phyloP scores from a whole-genome alignment of 768 basidiomycete species.

The Coprinopsis marcescibilis region DNA sequence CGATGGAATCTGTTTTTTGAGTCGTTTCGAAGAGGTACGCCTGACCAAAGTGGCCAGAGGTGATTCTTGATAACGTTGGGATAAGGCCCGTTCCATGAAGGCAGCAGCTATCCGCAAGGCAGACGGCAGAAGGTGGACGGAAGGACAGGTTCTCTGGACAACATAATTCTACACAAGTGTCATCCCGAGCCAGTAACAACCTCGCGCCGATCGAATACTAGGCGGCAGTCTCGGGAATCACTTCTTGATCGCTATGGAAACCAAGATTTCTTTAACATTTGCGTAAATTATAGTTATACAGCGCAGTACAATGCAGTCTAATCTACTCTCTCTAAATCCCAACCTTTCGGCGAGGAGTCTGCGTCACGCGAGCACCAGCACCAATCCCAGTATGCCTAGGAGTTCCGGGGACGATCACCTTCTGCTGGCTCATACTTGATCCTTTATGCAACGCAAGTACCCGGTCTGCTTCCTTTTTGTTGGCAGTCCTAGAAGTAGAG shows the following conservation, averaged over 20 bases:
- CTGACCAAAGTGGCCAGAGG: conserved; percentile 56
- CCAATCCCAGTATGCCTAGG: conserved; percentile 68
- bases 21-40: conserved; percentile 42
- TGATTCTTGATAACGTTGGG: conserved; percentile 29
- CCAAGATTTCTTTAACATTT: neutral
- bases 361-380: conserved; percentile 55
- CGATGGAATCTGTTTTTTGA: conserved; percentile 14
- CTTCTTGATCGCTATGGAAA: conserved; percentile 6
- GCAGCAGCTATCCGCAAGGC: too few species aligned
- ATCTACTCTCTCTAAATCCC: conserved; percentile 45
- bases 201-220: neutral
- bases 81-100: conserved; percentile 10
- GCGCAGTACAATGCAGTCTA: conserved; percentile 3
- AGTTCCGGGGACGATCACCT: conserved; percentile 77
- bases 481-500: conserved; percentile 1
- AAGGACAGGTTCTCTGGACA: neutral
- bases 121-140: conserved; percentile 1
- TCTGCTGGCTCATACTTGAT: conserved; percentile 45
- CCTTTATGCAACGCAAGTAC: conserved; percentile 54
- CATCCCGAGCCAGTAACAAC: neutral
- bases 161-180: neutral
- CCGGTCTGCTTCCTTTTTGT: conserved; percentile 56
- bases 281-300: neutral
- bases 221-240: neutral
- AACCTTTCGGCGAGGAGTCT: conserved; percentile 69